phyloP scores from a whole-genome alignment of 1,284 basidiomycete genomes.

The Kalmanozyma brasiliensis region DNA sequence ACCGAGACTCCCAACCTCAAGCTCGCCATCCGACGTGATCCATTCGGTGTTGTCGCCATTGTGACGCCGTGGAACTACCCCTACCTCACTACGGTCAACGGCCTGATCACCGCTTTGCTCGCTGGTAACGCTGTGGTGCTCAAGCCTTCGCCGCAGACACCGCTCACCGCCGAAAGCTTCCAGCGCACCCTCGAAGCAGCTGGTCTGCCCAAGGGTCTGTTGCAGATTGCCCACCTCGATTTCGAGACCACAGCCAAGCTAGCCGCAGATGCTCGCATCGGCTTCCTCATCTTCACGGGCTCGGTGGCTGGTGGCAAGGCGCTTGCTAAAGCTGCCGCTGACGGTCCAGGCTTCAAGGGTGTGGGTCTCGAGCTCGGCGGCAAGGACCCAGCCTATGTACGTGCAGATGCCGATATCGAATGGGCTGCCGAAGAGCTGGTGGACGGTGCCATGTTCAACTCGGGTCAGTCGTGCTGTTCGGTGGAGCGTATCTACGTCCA shows the following conservation, averaged over 20 bases:
- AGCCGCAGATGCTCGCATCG: slow-evolving; percentile 76
- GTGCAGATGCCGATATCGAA: slow-evolving; percentile 81
- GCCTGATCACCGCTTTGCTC: slow-evolving; percentile 73
- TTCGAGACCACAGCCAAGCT: slow-evolving; percentile 75
- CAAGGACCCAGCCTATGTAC: slow-evolving; percentile 94
- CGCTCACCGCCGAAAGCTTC: slow-evolving; percentile 84
- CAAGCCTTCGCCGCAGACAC: slow-evolving; percentile 95
- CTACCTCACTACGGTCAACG: slow-evolving; percentile 74
- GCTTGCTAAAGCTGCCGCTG: slow-evolving; percentile 75
- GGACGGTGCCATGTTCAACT: slow-evolving; percentile 95
- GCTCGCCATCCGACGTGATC: slow-evolving; percentile 82
- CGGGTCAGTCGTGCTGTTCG: slow-evolving; percentile 89
- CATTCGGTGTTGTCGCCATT: slow-evolving; percentile 87
- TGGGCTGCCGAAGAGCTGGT: slow-evolving; percentile 87
- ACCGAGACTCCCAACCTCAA: slow-evolving; percentile 84
- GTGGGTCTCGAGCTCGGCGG: slow-evolving; percentile 82
- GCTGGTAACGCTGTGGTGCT: slow-evolving; percentile 85
- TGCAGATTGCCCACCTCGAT: slow-evolving; percentile 83
- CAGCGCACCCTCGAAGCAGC: slow-evolving; percentile 76
- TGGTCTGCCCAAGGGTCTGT: slow-evolving; percentile 79
- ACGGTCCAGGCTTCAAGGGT: slow-evolving; percentile 78
- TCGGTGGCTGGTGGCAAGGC: slow-evolving; percentile 77
- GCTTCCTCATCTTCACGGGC: slow-evolving; percentile 91
- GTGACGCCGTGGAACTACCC: slow-evolving; percentile 89
- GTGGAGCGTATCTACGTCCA: slow-evolving; percentile 94